Evolutionary conservation across 208 protist genomes (phyloP), one percentile per base, ranked within the genome.

Genomic region (Balamuthia mandrillaris): DNA sequence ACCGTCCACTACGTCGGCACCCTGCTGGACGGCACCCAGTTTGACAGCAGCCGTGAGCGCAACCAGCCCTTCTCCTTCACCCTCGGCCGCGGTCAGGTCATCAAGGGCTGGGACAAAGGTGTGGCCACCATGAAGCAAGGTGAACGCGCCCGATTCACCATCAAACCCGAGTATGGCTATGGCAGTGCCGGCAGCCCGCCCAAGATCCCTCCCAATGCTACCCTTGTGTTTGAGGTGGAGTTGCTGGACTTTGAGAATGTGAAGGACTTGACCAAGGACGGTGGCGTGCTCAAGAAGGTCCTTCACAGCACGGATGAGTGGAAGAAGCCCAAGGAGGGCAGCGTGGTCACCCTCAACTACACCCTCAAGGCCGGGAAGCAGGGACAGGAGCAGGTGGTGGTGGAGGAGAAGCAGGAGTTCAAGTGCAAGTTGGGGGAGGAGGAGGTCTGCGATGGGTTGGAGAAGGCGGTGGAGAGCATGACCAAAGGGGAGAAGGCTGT

Each of bases 1-100:
- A 83, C 49, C 24, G 90, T 93, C 0, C 92, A 94, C 82, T 94
- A 94, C 35, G 74, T 63, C 24, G 92, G 92, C 56, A 94, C 91
- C n/a, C 90, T 94, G 56, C 18, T 72, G 14, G 88, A 94, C 68
- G 92, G 92, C 2, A 83, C 42, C n/a, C 85, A 94, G 83, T 94
- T 94, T 49, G 92, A 94, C 78, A 93, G 89, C 0, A 86, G 58
- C 29, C 54, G 79, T 9, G 86, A 90, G 47, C 49, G 92, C 5
- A 65, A 44, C 35, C n/a, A 41, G 5, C 58, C 86, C 6, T 94
- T 94, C 68, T 42, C 87, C 24, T 94, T 94, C 47, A 77, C 66
- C 42, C 56, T 94, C 12, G 92, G 92, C 0, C 21, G 66, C 10
- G 91, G 91, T 21, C 44, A 66, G 12, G 92, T 94, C 2, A 94